Base-by-base conservation (phyloP, 2,329 filamentous ascomycete genomes). In the Ophiostoma triangulosporum region DNA sequence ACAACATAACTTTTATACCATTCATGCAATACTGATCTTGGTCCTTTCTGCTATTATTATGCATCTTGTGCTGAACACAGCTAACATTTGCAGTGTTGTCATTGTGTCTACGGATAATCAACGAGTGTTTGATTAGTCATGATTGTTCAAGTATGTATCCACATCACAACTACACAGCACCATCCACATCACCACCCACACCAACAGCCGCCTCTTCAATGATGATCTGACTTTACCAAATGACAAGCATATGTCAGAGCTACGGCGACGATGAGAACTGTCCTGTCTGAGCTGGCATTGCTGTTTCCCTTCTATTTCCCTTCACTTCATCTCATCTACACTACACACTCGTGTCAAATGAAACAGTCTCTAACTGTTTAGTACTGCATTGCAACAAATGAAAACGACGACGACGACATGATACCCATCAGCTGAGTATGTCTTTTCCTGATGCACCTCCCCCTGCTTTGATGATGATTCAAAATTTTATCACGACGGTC, bases 231-330 rank as follows among this genome's bases (percentile, higher is more conserved):
- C 84, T 75, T 73, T 76, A 78, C 74, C 69, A 72, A 72, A 81
- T 80, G 88, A 94, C 88, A 94, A 94, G 88, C 88, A 94, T 94
- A 94, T 94, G 88, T 94, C 88, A 77, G 83, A 94, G 88, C 81
- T 59, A 67, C 66, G 66, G 73, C 72, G 57, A 64, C 65, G 69
- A 75, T 66, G 76, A 79, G 62, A 70, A 59, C 52, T 63, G 69
- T 72, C 66, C 63, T 70, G 63, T 69, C 71, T 73, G 71, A 73
- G 57, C 36, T 45, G 22, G 46, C 36, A 32, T 49, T 43, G 12
- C 6, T 29, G 6, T 29, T 29, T 15, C 40, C 40, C 5, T 46
- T 46, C n/a, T n/a, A n/a, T n/a, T n/a, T n/a, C n/a, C n/a, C n/a
- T 26, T 45, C 9, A 3, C 27, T 12, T 48, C 33, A 15, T 8